phyloP scores from a whole-genome alignment of 345 rosid species.

The Sisymbrium irio region DNA sequence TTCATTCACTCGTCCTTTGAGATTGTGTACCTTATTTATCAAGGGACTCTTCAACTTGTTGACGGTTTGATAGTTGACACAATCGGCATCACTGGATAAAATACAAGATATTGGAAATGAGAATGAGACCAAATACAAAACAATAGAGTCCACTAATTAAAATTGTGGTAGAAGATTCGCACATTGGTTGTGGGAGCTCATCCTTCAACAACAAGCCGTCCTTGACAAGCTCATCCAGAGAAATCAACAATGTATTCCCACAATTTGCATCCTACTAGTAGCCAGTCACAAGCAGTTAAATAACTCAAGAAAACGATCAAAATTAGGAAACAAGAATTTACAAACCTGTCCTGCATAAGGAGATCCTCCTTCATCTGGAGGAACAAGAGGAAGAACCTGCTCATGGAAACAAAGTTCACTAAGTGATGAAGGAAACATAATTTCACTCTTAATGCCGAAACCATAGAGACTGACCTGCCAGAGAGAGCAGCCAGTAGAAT shows the following conservation, averaged over 20 bases:
- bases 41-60: slow-evolving; percentile 65
- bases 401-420: background rate
- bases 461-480: slow-evolving; percentile 62
- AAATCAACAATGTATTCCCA: slow-evolving; percentile 86
- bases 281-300: background rate
- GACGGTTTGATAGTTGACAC: slow-evolving; percentile 57
- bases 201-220: slow-evolving; percentile 66
- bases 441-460: background rate
- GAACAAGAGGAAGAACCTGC: slow-evolving; percentile 98
- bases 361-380: slow-evolving; percentile 80
- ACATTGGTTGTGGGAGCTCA: slow-evolving; percentile 84
- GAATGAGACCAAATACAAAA: background rate
- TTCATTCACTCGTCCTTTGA: background rate
- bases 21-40: slow-evolving; percentile 58
- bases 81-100: slow-evolving; percentile 51
- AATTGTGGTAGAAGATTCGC: slow-evolving; percentile 18
- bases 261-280: slow-evolving; percentile 86
- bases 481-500: slow-evolving; percentile 72
- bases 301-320: too few relatives aligned
- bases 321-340: background rate
- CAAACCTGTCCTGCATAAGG: slow-evolving; percentile 93
- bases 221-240: slow-evolving; percentile 84
- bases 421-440: background rate
- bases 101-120: background rate
- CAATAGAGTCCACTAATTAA: background rate